Percentiles rank a stretch among this genome's conserved stretches.
These are phyloP conservation scores for Trichoderma lentiforme DNA, from an alignment of 2,329 filamentous ascomycete species.

Conservation along the genomic window DNA sequence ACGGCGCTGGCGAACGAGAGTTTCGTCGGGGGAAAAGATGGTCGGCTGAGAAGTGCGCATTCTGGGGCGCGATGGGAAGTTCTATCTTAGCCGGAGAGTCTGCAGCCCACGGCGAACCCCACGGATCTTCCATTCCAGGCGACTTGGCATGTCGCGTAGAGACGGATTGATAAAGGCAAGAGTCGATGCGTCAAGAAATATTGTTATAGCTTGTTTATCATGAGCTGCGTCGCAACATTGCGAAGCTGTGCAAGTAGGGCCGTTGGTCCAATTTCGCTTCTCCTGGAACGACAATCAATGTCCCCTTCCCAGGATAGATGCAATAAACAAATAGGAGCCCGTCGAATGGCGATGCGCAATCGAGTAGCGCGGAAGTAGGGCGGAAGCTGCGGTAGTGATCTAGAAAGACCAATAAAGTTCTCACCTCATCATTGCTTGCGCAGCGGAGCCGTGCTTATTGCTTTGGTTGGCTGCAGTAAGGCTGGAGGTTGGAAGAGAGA, in stretches of 20 bases:
- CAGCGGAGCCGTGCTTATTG: neutral
- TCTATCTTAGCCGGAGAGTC: conserved; percentile 36
- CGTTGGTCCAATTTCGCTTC: conserved; percentile 3
- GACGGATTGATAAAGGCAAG: neutral
- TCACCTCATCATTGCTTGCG: neutral
- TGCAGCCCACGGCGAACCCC: conserved; percentile 58
- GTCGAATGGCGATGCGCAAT: neutral
- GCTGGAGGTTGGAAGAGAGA: neutral
- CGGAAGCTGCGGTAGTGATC: neutral
- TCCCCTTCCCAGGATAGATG: neutral
- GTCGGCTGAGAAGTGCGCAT: conserved; percentile 31
- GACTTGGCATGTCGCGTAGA: conserved; percentile 32
- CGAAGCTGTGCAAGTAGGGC: neutral
- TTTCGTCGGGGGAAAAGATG: conserved; percentile 23
- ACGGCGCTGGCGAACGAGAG: conserved; percentile 22
- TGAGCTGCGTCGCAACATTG: neutral
- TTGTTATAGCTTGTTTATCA: neutral
- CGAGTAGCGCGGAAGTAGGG: neutral
- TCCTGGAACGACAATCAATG: neutral
- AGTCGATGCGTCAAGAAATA: neutral
- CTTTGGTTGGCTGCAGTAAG: neutral
- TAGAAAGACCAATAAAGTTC: neutral
- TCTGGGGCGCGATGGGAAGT: conserved; percentile 33
- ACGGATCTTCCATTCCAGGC: conserved; percentile 59
- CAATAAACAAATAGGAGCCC: neutral